Conservation (phyloP, 257 asterid genomes). For the Fraxinus americana region DNA sequence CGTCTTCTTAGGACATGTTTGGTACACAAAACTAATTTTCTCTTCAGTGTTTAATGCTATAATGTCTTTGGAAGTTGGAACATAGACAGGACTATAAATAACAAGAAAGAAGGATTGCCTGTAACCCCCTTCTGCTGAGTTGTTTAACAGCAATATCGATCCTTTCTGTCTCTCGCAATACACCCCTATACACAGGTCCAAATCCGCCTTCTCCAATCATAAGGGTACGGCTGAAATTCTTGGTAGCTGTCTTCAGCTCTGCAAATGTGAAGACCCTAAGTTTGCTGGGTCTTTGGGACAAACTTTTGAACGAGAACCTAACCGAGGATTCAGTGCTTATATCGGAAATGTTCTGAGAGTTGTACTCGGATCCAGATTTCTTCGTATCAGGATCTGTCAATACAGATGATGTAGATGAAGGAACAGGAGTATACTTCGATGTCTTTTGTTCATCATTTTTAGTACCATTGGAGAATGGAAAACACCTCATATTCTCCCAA, state of each 20-base stretch:
- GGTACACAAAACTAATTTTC: not conserved
- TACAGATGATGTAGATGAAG: constrained; percentile 44
- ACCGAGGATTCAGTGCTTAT: constrained; percentile 65
- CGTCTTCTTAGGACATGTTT: not conserved
- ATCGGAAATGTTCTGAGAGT: constrained; percentile 62
- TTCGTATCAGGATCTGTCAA: constrained; percentile 57
- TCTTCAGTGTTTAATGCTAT: not conserved
- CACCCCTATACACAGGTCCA: constrained; percentile 77
- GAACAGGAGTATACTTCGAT: constrained; percentile 46
- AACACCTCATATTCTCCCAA: constrained; percentile 62
- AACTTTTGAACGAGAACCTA: constrained; percentile 52
- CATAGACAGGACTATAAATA: not conserved
- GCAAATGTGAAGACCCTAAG: constrained; percentile 58
- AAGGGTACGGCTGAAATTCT: constrained; percentile 70
- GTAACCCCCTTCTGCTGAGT: constrained; percentile 90
- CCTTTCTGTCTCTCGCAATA: constrained; percentile 43
- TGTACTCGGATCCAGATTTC: constrained; percentile 50
- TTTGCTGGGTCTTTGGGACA: constrained; percentile 56
- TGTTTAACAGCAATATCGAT: constrained; percentile 84
- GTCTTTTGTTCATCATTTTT: constrained; percentile 48
- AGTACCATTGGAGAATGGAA: constrained; percentile 41
- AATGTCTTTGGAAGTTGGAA: not conserved
- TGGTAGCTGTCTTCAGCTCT: constrained; percentile 73
- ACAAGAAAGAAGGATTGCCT: constrained; percentile 49
- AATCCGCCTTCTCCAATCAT: constrained; percentile 95